Evolutionary conservation across 148 eudicot genomes (phyloP), one percentile per base, ranked within the genome.

Genomic region (Tetragonia tetragonoides): DNA sequence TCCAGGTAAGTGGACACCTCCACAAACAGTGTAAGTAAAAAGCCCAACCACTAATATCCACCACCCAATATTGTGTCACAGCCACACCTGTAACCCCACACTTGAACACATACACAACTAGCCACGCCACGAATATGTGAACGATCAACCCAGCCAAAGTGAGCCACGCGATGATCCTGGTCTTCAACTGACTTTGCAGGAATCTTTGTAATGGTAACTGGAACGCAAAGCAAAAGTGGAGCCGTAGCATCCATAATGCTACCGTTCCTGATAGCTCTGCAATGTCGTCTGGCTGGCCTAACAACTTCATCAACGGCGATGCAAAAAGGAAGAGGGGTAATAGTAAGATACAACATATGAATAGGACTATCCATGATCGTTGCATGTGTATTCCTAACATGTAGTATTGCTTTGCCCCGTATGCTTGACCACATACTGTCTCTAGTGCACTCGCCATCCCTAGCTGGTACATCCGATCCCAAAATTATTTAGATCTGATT

Each of bases 361-460:
- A 81, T 9, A 87, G 77, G 6, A 88, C 86, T 1, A 88, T 87
- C 88, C 88, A 86, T 0, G 91, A 87, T 1, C 91, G 77, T 71
- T 88, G 89, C 89, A 88, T 73, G 72, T 88, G 87, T 57, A 88
- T 44, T 37, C 89, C 91, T 14, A 88, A 16, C 91, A 88, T 88
- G 80, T 85, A 72, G 83, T 88, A 88, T 5, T 85, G 77, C 68
- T 87, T 88, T 12, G 89, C 91, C 0, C 91, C 91, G 42, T 54
- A 88, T 34, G 91, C 91, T 74, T 88, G 91, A 10, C 90, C 90
- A 41, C 90, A 87, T 70, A 87, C 68, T 0, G 89, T 88, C 80
- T 88, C 91, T 18, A 88, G 75, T 34, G 91, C 91, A 72, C 89
- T 87, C 21, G 89, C 91, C 88, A 88, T 87, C 10, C 91, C 91